Percentiles rank a stretch among this genome's conserved stretches.
These are phyloP conservation scores for Diutina sp. DNA, from an alignment of 1,139 yeast genomes.

Conservation along the genomic window DNA sequence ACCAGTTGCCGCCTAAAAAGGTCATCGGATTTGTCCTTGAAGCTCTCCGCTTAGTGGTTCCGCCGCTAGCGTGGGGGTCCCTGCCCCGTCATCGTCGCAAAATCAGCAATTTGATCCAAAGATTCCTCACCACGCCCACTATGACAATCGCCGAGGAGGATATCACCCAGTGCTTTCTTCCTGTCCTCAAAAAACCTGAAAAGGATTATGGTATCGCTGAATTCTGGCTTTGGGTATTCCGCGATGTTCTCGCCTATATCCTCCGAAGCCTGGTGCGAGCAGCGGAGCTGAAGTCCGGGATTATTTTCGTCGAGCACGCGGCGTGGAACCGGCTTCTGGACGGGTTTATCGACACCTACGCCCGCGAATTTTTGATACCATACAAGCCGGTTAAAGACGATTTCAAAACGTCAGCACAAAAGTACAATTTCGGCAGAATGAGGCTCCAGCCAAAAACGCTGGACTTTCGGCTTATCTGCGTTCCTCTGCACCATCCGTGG, in stretches of 20 bases:
- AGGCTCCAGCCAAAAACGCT: background rate
- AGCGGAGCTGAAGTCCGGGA: background rate
- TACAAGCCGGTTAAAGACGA: too few species aligned
- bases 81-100: background rate
- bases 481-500: background rate
- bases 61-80: background rate
- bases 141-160: background rate
- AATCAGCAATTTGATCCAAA: background rate
- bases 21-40: background rate
- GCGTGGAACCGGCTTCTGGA: background rate
- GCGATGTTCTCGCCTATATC: background rate
- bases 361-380: background rate
- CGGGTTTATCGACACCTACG: background rate
- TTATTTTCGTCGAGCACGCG: background rate
- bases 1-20: background rate
- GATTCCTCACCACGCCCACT: background rate
- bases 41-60: background rate
- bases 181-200: background rate
- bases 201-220: background rate
- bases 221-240: background rate
- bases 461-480: background rate
- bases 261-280: background rate
- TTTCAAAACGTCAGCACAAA: too few species aligned
- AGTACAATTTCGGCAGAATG: background rate
- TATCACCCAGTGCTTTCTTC: background rate